Percentiles rank a stretch among this genome's conserved stretches.
These are phyloP conservation scores for Canavalia gladiata DNA, from an alignment of 306 rosid species.

Conservation along the genomic window DNA sequence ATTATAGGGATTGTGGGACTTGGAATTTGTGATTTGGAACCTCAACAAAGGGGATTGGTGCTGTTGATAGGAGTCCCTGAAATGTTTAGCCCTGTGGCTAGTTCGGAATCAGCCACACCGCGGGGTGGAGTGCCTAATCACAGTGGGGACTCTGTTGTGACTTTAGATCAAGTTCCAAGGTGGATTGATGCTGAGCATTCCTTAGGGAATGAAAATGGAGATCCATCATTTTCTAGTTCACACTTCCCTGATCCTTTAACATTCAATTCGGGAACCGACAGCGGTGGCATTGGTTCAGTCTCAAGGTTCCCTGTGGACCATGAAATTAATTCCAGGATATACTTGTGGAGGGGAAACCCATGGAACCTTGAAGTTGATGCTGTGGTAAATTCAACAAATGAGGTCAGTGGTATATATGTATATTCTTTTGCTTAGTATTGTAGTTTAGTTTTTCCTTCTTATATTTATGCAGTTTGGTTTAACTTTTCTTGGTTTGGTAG, in stretches of 20 bases:
- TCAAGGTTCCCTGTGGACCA: conserved; percentile 89
- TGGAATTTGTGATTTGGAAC: conserved; percentile 38
- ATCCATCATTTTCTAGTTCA: conserved; percentile 69
- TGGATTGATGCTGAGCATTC: conserved; percentile 93
- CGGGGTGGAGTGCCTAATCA: conserved; percentile 73
- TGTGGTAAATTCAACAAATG: conserved; percentile 95
- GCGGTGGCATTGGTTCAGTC: conserved; percentile 57
- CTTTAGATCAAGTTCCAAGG: conserved; percentile 90
- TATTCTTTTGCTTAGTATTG: background rate
- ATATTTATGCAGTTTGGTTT: conserved; percentile 2
- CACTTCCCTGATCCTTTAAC: conserved; percentile 85
- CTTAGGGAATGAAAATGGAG: conserved; percentile 66
- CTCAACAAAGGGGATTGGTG: conserved; percentile 44
- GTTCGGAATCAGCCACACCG: conserved; percentile 64
- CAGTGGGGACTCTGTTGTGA: conserved; percentile 75
- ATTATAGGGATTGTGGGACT: conserved; percentile 44
- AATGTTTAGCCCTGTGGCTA: conserved; percentile 81
- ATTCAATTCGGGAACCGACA: conserved; percentile 57
- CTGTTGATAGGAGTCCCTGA: conserved; percentile 50
- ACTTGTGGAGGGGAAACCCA: conserved; percentile 95
- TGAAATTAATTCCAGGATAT: conserved; percentile 84
- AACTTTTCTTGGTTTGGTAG: conserved; percentile 28
- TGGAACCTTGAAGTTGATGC: conserved; percentile 99
- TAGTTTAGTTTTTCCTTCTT: background rate
- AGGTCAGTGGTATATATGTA: conserved; percentile 60